Evolutionary conservation across 139 green algal genomes (phyloP), one percentile per base, ranked within the genome.

Genomic region (Volvox reticuliferus): DNA sequence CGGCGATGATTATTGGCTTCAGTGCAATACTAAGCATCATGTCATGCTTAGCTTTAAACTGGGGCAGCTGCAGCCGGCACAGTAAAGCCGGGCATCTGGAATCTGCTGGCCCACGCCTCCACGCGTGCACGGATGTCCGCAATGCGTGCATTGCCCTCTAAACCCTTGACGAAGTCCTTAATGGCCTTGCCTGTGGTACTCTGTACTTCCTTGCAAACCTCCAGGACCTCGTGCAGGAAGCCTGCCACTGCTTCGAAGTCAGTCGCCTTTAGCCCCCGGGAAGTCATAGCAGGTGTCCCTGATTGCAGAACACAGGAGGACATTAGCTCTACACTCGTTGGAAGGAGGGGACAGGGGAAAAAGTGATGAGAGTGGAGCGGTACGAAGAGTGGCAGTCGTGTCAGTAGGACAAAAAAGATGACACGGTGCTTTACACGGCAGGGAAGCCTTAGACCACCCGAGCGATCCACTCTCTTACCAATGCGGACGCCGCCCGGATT

Each of bases 401-500:
- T 9, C 44, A 55, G 44, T 55, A 5, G 44, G 44, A 55, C 44
- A 55, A 55, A 55, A 5, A 55, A 9, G 44, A 55, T 9, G 44
- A 55, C 44, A 55, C 44, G 5, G 5, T 14, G 5, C 44, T 55
- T 5, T 9, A 55, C 44, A 55, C 9, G 44, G n/a, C n/a, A n/a
- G 44, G 44, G 44, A 55, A 55, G 5, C 9, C 44, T 55, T 55
- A 55, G 44, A 9, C 44, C 44, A 55, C 5, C 44, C 9, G 44
- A 9, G 44, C 44, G 9, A 55, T 55, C 9, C 67, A 32, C 12
- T 36, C 18, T n/a, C 90, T 91, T 55, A 88, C 94, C 98, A 77
- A 99, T 98, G 86, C 98, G 96, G 71, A 99, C 96, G 89, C 98
- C 98, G 67, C 98, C 98, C 0, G 98, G 98, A 86, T 99, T 96